Evolutionary conservation across 495 filamentous ascomycete genomes (phyloP).

Genomic region (Penicillium riverlandense): DNA sequence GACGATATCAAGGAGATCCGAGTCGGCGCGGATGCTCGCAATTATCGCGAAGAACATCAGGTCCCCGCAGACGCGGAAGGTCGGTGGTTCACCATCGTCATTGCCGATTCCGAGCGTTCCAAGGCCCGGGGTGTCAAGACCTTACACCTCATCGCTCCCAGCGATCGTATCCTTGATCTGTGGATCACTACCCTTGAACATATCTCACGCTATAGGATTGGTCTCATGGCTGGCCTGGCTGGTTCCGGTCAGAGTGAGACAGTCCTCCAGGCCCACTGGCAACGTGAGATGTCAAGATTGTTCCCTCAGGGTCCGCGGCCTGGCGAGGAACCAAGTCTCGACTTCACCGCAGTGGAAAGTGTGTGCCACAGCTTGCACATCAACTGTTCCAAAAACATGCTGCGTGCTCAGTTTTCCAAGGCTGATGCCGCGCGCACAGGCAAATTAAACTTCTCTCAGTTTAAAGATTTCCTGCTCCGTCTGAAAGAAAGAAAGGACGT

Average conservation of each 20-base stretch:
- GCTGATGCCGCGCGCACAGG: slow-evolving; percentile 58
- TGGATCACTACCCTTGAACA: slow-evolving; percentile 79
- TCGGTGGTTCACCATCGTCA: slow-evolving; percentile 84
- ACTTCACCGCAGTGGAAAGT: slow-evolving; percentile 67
- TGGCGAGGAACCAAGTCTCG: slow-evolving; percentile 61
- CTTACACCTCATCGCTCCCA: slow-evolving; percentile 74
- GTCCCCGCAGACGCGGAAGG: slow-evolving; percentile 53
- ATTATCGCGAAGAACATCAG: slow-evolving; percentile 80
- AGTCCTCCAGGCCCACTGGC: slow-evolving; percentile 75
- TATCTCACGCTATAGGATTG: slow-evolving; percentile 73
- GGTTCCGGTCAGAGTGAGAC: slow-evolving; percentile 67
- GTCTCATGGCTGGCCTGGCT: slow-evolving; percentile 80
- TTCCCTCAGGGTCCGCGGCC: slow-evolving; percentile 47
- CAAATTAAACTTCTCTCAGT: slow-evolving; percentile 66
- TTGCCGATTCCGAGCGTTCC: slow-evolving; percentile 58
- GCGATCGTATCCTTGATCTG: slow-evolving; percentile 56
- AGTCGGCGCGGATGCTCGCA: slow-evolving; percentile 73
- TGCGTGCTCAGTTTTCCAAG: slow-evolving; percentile 67
- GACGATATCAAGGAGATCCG: slow-evolving; percentile 92
- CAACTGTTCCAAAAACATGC: slow-evolving; percentile 66
- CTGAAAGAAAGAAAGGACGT: slow-evolving; percentile 83
- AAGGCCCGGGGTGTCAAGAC: slow-evolving; percentile 66
- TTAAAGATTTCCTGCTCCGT: slow-evolving; percentile 69
- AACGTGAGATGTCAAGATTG: slow-evolving; percentile 70
- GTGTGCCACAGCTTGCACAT: slow-evolving; percentile 86